These are phyloP conservation scores for Sporothrix pallida DNA, from an alignment of 2,329 filamentous ascomycete species.

Conservation along the genomic window DNA sequence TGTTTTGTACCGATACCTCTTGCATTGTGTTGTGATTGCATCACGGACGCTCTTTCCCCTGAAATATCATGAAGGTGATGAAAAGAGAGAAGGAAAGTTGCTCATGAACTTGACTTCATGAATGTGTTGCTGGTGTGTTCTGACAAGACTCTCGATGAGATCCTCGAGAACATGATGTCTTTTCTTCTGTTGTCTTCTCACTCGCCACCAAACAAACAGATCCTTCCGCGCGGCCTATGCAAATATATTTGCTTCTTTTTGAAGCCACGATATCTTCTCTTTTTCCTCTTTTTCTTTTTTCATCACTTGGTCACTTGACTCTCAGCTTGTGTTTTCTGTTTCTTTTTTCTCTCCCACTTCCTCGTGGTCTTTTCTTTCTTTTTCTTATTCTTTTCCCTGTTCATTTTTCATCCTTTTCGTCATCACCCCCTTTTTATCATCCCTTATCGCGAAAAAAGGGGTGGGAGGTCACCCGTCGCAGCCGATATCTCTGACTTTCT, in stretches of 20 bases:
- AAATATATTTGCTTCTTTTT: background rate
- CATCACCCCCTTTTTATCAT: conserved; percentile 7
- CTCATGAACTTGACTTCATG: too few relatives aligned
- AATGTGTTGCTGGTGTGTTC: background rate
- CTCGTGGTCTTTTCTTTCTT: background rate
- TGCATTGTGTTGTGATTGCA: background rate
- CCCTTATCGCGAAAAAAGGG: conserved; percentile 21
- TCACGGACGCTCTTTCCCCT: conserved; percentile 14
- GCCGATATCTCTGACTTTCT: background rate
- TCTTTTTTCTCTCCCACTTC: background rate
- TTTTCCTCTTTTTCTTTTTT: background rate
- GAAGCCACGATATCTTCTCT: background rate
- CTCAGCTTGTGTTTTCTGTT: background rate
- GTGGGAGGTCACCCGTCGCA: background rate
- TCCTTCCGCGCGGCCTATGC: background rate
- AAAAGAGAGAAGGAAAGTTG: background rate
- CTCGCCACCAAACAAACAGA: background rate
- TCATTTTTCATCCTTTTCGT: background rate
- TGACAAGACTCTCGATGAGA: background rate
- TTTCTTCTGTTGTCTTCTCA: background rate
- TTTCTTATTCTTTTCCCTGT: background rate
- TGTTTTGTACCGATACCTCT: conserved; percentile 16
- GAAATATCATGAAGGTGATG: conserved; percentile 2
- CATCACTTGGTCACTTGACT: background rate
- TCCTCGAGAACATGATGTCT: too few relatives aligned